phyloP scores from a whole-genome alignment of 768 basidiomycete species.

The Rhizopogon vesiculosus region DNA sequence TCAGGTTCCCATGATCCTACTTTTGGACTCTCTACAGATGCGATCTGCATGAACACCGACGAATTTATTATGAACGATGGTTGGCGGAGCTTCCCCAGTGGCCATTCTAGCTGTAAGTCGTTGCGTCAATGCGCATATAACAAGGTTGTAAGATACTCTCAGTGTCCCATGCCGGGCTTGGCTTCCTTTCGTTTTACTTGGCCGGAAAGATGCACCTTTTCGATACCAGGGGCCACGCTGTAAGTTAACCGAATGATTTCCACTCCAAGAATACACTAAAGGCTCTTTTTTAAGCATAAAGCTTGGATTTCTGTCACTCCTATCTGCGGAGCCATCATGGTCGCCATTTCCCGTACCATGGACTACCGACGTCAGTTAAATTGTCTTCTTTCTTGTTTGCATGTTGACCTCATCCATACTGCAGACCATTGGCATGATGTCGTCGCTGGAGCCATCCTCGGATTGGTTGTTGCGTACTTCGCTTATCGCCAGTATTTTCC shows the following conservation, averaged over 20 bases:
- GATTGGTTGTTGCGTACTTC: constrained; percentile 67
- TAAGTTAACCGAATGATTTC: constrained; percentile 25
- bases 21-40: constrained; percentile 69
- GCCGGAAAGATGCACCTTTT: constrained; percentile 93
- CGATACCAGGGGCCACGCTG: constrained; percentile 70
- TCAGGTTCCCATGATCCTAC: constrained; percentile 59
- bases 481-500: constrained; percentile 84
- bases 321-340: constrained; percentile 68
- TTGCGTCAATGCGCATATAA: background rate
- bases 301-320: constrained; percentile 83
- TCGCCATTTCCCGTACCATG: constrained; percentile 87
- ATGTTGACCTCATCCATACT: constrained; percentile 3
- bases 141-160: background rate
- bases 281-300: constrained; percentile 43
- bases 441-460: constrained; percentile 71
- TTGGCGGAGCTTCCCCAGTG: constrained; percentile 89
- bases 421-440: constrained; percentile 94
- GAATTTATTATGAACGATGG: constrained; percentile 64
- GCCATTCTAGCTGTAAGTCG: constrained; percentile 77
- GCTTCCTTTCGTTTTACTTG: constrained; percentile 83
- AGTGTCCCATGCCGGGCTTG: constrained; percentile 94
- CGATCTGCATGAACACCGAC: constrained; percentile 76
- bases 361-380: constrained; percentile 74
- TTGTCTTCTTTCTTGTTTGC: background rate
- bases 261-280: constrained; percentile 1